Conservation (phyloP, 2,329 filamentous ascomycete species). For the Paecilomyces sp. region DNA sequence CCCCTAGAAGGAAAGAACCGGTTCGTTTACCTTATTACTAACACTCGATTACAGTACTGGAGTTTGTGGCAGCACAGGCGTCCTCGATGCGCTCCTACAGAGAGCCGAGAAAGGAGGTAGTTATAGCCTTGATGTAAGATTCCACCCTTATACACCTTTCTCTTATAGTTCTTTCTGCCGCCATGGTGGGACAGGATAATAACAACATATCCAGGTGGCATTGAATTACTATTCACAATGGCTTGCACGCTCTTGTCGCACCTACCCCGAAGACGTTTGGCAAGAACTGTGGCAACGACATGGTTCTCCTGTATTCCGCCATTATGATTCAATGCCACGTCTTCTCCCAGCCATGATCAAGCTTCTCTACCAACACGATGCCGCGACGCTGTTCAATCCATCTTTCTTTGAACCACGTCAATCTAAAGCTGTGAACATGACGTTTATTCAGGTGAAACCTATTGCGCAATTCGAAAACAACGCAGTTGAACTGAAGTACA, state of each 20-base stretch:
- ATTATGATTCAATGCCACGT: conserved; percentile 44
- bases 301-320: conserved; percentile 40
- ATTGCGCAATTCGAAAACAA: conserved; percentile 33
- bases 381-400: conserved; percentile 35
- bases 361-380: conserved; percentile 21
- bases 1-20: not conserved
- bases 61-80: conserved; percentile 31
- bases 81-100: conserved; percentile 36
- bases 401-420: conserved; percentile 43
- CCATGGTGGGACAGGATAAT: not conserved
- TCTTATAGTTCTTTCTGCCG: not conserved
- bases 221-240: conserved; percentile 38
- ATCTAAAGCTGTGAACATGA: conserved; percentile 17
- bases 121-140: conserved; percentile 33
- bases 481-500: conserved; percentile 36
- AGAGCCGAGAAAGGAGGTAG: conserved; percentile 33
- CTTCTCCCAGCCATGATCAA: conserved; percentile 34
- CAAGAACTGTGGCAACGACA: conserved; percentile 41
- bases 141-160: not conserved
- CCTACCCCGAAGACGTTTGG: conserved; percentile 41
- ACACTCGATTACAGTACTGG: conserved; percentile 9
- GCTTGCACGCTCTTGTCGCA: conserved; percentile 32
- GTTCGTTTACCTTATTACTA: not conserved
- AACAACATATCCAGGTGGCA: conserved; percentile 7
- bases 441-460: conserved; percentile 38